Base-by-base conservation (phyloP, 2,329 filamentous ascomycete species). In the Botrytis medusae region DNA sequence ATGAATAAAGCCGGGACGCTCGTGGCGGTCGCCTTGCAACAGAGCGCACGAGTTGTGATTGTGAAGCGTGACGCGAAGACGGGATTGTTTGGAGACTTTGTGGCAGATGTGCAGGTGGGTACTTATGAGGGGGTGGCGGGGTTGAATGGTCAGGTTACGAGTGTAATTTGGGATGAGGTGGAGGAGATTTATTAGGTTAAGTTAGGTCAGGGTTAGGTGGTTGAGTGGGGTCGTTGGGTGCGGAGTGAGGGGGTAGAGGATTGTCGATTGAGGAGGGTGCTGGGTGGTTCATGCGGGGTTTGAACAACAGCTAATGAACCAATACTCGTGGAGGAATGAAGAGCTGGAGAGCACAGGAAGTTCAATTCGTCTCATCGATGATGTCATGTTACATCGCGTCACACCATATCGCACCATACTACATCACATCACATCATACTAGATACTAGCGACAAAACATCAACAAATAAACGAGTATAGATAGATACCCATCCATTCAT, bases 1-100 rank as follows among this genome's bases (percentile, higher is more conserved):
- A 69, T 86, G n/a, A 87, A 86, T 75, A 81, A 81, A 54, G 80
- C 81, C 14, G 86, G 86, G 0, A 81, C 81, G 18, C 72, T 85
- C 57, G 82, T 85, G 2, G 85, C 84, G 6, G 83, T 87, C 25
- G 85, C 81, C 0, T 79, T 86, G 74, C 84, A 86, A 78, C 77
- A 79, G 42, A 82, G 80, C 73, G 77, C 79, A 1, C 79, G 81
- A 16, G 83, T 87, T 0, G 82, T 82, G 8, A 80, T 87, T 42
- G 76, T 84, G 9, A 72, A 78, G 71, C 78, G 86, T 2, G 81
- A 87, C 80, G 78, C 82, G 3, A 75, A 77, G 59, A 82, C 79
- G 12, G 86, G 86, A 0, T 75, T 79, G 59, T 82, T 86, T 69
- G 83, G 82, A 4, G 70, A 75, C 7, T 72, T 80, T 64, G 74